Evolutionary conservation across 2,329 filamentous ascomycete species (phyloP), one percentile per base, ranked within the genome.

Genomic region (Kalmusia sp.): DNA sequence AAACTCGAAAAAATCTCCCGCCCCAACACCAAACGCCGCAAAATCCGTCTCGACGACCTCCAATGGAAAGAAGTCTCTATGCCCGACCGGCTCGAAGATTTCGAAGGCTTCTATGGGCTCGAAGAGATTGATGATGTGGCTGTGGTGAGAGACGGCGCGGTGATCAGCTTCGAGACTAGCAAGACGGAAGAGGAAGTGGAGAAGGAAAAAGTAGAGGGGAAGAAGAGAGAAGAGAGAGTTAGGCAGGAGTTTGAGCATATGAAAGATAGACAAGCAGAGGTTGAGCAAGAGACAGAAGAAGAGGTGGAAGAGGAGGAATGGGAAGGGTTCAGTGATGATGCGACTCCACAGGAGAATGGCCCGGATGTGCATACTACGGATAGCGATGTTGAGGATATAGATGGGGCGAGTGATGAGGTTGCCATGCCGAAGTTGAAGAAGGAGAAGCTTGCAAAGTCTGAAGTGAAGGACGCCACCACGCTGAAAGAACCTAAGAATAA

Each of bases 81-180:
- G 63, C 91, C 91, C 6, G 90, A 93, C 68, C 87, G 89, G 69
- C 81, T 93, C 63, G 87, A 93, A 39, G 91, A 97, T 76, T 91
- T 91, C n/a, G 92, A 96, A 59, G 95, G 95, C 0, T 97, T 99
- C 73, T 96, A 88, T 65, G 92, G 91, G 0, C 78, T 99, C 1
- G 92, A 99, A 67, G 93, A 98, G 67, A 88, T 98, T 40, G 91
- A 96, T 14, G 92, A 91, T 46, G 91, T 99, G 1, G 90, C 96
- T 25, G 82, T 99, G n/a, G 79, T 96, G 35, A 85, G 83, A 57
- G 77, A 81, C 21, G 64, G 62, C 0, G 63, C 66, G 2, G 81
- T 88, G 14, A 58, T 80, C 4, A 72, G 76, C 5, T 81, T 78
- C 52, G 62, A 65, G 55, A 71, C 71, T 22, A 59, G 62, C 22